These are phyloP conservation scores for Abelmoschus esculentus DNA, from an alignment of 345 rosid genomes.

Conservation along the genomic window DNA sequence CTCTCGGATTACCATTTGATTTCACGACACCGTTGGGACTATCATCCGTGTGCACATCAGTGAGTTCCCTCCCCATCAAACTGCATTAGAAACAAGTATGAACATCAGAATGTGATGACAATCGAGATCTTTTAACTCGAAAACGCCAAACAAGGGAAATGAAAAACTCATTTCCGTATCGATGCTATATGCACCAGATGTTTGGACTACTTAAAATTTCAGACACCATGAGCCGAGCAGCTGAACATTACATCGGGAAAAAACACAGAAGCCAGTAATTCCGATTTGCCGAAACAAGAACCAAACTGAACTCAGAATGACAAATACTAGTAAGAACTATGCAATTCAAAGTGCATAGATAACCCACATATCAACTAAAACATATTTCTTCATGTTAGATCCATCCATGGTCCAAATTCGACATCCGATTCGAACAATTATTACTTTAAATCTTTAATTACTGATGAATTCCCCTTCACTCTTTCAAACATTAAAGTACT, in stretches of 20 bases:
- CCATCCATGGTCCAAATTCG: background rate
- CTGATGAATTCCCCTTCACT: too few relatives aligned
- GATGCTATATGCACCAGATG: background rate
- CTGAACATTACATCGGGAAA: background rate
- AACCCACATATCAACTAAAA: background rate
- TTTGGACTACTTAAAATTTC: background rate
- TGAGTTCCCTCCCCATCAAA: constrained; percentile 73
- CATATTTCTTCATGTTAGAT: background rate
- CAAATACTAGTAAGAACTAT: background rate
- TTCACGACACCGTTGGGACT: constrained; percentile 34
- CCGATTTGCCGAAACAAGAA: background rate
- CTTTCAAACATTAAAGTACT: too few relatives aligned
- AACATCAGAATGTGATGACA: constrained; percentile 8
- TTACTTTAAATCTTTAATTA: background rate
- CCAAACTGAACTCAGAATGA: background rate
- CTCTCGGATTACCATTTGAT: constrained; percentile 39
- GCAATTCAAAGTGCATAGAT: constrained; percentile 1
- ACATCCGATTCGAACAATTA: background rate
- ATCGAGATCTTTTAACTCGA: constrained; percentile 1
- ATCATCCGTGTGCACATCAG: constrained; percentile 52
- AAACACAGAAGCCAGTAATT: background rate
- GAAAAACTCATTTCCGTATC: background rate
- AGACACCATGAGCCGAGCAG: background rate
- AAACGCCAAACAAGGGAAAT: background rate
- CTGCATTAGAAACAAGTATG: constrained; percentile 26